Evolutionary conservation across 768 basidiomycete species (phyloP).

Genomic region (Termitomyces sp.): DNA sequence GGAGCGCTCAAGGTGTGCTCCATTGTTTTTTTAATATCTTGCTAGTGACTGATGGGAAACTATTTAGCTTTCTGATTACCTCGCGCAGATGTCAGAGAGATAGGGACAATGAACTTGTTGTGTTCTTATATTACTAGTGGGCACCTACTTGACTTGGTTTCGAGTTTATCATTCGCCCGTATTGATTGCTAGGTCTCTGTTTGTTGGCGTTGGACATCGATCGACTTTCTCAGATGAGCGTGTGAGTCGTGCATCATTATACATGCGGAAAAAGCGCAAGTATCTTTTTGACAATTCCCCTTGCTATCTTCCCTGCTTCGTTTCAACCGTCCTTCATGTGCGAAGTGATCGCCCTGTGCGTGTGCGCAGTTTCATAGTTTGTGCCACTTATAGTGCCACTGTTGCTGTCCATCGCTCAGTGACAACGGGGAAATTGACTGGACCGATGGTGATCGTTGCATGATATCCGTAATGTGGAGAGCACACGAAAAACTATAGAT

Average conservation of each 20-base stretch:
- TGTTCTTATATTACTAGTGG: neutral
- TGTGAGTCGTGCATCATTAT: neutral
- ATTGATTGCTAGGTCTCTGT: neutral
- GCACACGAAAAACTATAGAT: neutral
- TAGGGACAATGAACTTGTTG: constrained; percentile 9
- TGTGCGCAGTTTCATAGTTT: too few relatives aligned
- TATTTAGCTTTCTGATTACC: constrained; percentile 54
- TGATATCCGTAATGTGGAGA: neutral
- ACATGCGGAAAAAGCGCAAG: neutral
- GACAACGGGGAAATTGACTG: constrained; percentile 50
- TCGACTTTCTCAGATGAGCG: neutral
- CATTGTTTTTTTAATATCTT: neutral
- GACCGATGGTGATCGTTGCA: constrained; percentile 9
- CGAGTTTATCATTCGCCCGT: neutral
- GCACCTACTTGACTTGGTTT: neutral
- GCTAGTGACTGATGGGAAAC: neutral
- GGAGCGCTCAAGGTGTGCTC: constrained; percentile 73
- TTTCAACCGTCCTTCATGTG: neutral
- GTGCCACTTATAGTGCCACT: neutral
- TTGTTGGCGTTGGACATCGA: neutral
- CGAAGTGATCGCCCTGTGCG: neutral
- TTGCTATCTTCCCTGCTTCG: neutral
- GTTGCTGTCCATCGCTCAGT: constrained; percentile 17
- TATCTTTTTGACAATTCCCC: neutral
- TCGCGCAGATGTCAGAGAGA: constrained; percentile 61